Evolutionary conservation across 495 filamentous ascomycete species (phyloP).

Genomic region (Cudoniella acicularis): DNA sequence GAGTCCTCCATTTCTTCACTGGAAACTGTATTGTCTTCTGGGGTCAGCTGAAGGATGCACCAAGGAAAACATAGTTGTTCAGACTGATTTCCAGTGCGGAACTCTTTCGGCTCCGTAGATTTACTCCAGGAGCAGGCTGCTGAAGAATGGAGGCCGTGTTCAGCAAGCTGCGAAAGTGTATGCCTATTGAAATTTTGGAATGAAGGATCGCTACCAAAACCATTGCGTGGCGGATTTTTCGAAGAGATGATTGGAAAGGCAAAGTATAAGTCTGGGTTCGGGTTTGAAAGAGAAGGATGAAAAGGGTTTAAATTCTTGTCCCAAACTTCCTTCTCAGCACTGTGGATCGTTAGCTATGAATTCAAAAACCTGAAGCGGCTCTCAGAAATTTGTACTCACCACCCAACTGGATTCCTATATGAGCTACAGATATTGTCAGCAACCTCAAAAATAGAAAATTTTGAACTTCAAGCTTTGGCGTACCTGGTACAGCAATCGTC

Average conservation of each 20-base stretch:
- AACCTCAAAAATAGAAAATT: not conserved
- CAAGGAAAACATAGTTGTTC: slow-evolving; percentile 12
- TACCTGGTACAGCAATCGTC: not conserved
- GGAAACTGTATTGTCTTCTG: not conserved
- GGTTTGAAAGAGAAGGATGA: not conserved
- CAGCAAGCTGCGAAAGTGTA: slow-evolving; percentile 1
- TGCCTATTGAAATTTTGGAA: not conserved
- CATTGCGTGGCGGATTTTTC: not conserved
- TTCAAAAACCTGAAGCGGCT: too few relatives aligned
- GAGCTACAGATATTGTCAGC: not conserved
- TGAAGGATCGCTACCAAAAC: slow-evolving; percentile 4
- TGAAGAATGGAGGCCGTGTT: slow-evolving; percentile 3
- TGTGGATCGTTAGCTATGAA: slow-evolving; percentile 4
- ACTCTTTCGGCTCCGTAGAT: not conserved
- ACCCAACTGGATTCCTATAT: not conserved
- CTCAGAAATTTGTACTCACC: too few relatives aligned
- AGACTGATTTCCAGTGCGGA: not conserved
- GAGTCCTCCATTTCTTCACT: not conserved
- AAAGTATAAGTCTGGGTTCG: slow-evolving; percentile 6
- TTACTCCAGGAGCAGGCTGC: not conserved
- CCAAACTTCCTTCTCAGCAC: not conserved
- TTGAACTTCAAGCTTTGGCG: not conserved
- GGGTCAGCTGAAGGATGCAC: not conserved
- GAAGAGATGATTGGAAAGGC: slow-evolving; percentile 2
- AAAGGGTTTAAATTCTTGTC: not conserved